These are phyloP conservation scores for Basidiobolus meristosporus DNA, from an alignment of 371 early-diverging fungal species.

Conservation along the genomic window DNA sequence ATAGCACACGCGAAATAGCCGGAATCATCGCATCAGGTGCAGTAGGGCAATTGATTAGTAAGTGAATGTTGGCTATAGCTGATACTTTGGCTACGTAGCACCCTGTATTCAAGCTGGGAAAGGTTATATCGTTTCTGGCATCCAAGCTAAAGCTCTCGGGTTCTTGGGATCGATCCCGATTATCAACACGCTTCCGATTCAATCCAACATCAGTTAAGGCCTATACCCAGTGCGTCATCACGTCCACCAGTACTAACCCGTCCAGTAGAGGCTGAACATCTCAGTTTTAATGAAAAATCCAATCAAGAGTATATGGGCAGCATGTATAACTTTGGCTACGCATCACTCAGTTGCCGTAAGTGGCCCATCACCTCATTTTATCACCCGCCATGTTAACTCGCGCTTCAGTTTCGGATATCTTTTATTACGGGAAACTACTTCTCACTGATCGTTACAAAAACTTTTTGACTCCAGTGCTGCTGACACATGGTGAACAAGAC, in stretches of 20 bases:
- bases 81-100: background rate
- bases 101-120: background rate
- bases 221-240: background rate
- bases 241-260: too few relatives aligned
- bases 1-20: background rate
- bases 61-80: background rate
- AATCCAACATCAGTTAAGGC: background rate
- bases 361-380: background rate
- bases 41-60: background rate
- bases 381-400: background rate
- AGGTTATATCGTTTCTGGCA: background rate
- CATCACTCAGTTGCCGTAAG: background rate
- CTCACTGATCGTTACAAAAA: background rate
- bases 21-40: background rate
- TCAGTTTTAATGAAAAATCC: background rate
- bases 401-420: background rate
- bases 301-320: background rate
- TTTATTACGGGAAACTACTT: background rate
- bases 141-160: background rate
- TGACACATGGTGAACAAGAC: background rate
- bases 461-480: background rate
- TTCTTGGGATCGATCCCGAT: background rate
- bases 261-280: background rate
- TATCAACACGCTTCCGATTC: background rate
- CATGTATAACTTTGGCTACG: background rate